Percentiles rank a stretch among this genome's conserved stretches.
Evolutionary conservation across 192 early-diverging fungal species (phyloP).

Genomic region (Coemansia reversa): DNA sequence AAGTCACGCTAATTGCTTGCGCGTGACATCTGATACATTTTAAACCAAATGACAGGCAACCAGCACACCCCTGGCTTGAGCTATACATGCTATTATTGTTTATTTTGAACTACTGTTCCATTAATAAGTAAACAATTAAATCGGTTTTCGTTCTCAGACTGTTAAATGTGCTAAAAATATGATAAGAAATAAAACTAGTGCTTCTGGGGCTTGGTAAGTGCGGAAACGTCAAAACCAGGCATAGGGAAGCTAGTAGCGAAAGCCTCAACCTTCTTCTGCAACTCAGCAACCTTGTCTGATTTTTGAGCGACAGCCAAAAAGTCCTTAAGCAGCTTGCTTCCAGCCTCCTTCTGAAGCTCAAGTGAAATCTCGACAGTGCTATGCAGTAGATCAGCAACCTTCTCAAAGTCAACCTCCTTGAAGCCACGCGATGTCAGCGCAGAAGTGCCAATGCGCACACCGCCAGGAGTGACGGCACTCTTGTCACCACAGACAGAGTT

Average conservation of each 20-base stretch:
- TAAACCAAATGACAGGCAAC: not conserved
- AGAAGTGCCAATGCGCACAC: conserved; percentile 92
- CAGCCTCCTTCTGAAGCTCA: conserved; percentile 79
- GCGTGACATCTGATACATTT: not conserved
- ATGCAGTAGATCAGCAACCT: conserved; percentile 96
- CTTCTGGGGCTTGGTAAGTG: conserved; percentile 48
- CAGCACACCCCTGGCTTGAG: not conserved
- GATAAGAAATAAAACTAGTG: not conserved
- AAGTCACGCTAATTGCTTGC: too few species aligned
- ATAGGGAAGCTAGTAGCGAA: conserved; percentile 96
- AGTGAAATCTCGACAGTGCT: conserved; percentile 88
- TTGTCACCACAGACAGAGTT: conserved; percentile 98
- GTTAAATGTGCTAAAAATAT: too few species aligned
- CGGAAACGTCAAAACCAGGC: conserved; percentile 78
- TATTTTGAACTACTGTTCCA: not conserved
- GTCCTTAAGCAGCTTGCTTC: conserved; percentile 96
- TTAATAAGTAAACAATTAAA: too few species aligned
- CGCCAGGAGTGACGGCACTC: conserved; percentile 94
- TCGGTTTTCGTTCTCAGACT: too few species aligned
- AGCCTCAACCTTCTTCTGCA: conserved; percentile 85
- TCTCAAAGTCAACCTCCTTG: conserved; percentile 95
- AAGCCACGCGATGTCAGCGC: conserved; percentile 96
- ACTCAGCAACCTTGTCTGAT: conserved; percentile 74
- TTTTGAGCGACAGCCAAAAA: conserved; percentile 82
- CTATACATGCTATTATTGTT: not conserved